A percentile compares a stretch with the other conserved stretches of the same genome.
These are phyloP conservation scores for Apophysomyces variabilis DNA, from an alignment of 371 early-diverging fungal genomes.

Conservation along the genomic window DNA sequence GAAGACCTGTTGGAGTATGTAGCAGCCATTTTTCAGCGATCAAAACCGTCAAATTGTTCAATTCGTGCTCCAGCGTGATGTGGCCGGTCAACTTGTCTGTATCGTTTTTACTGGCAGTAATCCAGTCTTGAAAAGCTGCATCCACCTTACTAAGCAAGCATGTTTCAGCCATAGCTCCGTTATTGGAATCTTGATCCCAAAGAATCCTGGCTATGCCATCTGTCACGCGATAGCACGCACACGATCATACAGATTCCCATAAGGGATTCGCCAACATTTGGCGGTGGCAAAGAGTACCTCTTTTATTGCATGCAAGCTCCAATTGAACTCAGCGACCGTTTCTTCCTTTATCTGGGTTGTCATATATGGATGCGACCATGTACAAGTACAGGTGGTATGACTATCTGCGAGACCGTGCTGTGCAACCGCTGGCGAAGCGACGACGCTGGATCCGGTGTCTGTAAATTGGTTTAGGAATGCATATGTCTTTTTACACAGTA, in stretches of 20 bases:
- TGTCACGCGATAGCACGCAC: constrained; percentile 58
- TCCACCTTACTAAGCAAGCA: constrained; percentile 36
- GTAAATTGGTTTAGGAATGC: neutral
- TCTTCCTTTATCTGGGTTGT: constrained; percentile 55
- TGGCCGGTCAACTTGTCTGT: constrained; percentile 44
- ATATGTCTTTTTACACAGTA: constrained; percentile 11
- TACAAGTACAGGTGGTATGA: constrained; percentile 53
- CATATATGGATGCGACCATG: constrained; percentile 66
- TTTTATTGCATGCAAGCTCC: constrained; percentile 57
- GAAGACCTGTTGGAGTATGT: constrained; percentile 41
- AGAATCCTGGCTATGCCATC: constrained; percentile 45
- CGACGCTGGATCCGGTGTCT: constrained; percentile 52
- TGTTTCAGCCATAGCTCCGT: constrained; percentile 50
- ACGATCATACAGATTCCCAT: constrained; percentile 59
- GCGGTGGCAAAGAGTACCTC: constrained; percentile 57
- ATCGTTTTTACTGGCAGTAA: constrained; percentile 33
- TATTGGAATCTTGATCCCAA: constrained; percentile 53
- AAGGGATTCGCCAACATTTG: constrained; percentile 60
- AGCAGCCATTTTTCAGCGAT: constrained; percentile 55
- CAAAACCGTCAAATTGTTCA: constrained; percentile 47
- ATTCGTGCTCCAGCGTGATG: constrained; percentile 55
- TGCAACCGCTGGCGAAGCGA: constrained; percentile 48
- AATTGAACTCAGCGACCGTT: constrained; percentile 62
- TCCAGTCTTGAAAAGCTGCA: constrained; percentile 47
- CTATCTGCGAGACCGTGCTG: constrained; percentile 51